Evolutionary conservation across 1,284 basidiomycete species (phyloP), one percentile per base, ranked within the genome.

Genomic region (Erythrobasidium hasegawianum): DNA sequence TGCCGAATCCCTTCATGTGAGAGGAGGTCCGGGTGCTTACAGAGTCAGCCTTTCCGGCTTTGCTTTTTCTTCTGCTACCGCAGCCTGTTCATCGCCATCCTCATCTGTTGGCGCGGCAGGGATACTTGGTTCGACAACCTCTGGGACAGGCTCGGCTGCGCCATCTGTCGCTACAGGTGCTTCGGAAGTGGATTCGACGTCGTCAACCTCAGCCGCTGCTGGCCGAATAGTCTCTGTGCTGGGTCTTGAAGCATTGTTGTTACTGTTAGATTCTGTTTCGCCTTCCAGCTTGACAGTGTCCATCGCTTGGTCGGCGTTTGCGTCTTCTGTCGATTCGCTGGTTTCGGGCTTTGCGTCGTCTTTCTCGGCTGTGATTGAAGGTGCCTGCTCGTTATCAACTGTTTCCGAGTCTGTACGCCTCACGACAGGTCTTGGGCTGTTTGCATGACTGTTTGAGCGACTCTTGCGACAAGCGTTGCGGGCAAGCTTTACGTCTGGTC

Each of bases 401-500:
- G 4, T 16, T 26, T 53, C 50, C 8, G 61, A 64, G 22, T 56
- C 45, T 14, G 52, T 56, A 10, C 61, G 52, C 26, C 53, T 56
- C 29, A 38, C 52, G n/a, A 53, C 38, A 13, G 53, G 41, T 18
- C 56, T 13, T 2, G 56, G 62, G 9, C 55, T 57, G 2, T 43
- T 18, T 9, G 49, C 9, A 9, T 50, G 14, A 14, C 43, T 47
- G 43, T n/a, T 57, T 7, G 50, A 14, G n/a, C 56, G 13, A 49
- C 50, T 53, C 16, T 29, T 53, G 20, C 26, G 3, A 22, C 27
- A 55, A 4, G 62, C 26, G 22, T 8, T 18, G 4, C n/a, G n/a
- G 38, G 62, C 62, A 18, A 65, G 56, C 56, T 52, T 65, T 14
- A 55, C 9, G 38, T 65, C 62, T 29, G 62, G 55, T 18, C 43